Conservation (phyloP, 2,329 filamentous ascomycete species). For the Colletotrichum sp. region DNA sequence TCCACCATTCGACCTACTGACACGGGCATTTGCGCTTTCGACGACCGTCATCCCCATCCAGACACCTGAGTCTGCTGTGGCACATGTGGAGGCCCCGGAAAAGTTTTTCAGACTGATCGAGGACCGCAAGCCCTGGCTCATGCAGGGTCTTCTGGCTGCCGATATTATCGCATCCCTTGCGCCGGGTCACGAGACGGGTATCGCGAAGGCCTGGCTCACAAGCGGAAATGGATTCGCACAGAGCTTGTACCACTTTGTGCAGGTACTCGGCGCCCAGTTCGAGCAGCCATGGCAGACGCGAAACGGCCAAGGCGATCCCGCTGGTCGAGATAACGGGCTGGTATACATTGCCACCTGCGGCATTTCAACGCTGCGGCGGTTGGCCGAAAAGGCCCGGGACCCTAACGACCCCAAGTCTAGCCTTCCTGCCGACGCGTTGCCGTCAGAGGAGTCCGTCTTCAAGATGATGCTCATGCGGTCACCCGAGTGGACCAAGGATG, state of each 20-base stretch:
- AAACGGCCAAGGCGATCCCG: slow-evolving; percentile 32
- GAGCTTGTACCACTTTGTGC: slow-evolving; percentile 77
- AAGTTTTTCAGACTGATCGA: slow-evolving; percentile 68
- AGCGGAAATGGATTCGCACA: slow-evolving; percentile 85
- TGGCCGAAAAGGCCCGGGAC: slow-evolving; percentile 72
- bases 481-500: slow-evolving; percentile 66
- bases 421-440: slow-evolving; percentile 67
- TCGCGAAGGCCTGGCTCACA: slow-evolving; percentile 82
- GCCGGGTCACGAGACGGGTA: slow-evolving; percentile 70
- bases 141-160: slow-evolving; percentile 89
- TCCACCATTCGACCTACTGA: slow-evolving; percentile 80
- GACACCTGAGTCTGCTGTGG: slow-evolving; percentile 11
- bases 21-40: slow-evolving; percentile 84
- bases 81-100: slow-evolving; percentile 31
- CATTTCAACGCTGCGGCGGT: slow-evolving; percentile 68
- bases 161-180: slow-evolving; percentile 84
- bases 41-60: slow-evolving; percentile 84
- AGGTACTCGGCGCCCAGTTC: slow-evolving; percentile 71
- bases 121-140: slow-evolving; percentile 83
- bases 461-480: slow-evolving; percentile 70
- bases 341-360: slow-evolving; percentile 72
- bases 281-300: slow-evolving; percentile 46
- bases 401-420: slow-evolving; percentile 53
- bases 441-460: slow-evolving; percentile 70
- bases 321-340: slow-evolving; percentile 49